Conservation (phyloP, 2,329 filamentous ascomycete species). For the Fusarium sulawesiense region DNA sequence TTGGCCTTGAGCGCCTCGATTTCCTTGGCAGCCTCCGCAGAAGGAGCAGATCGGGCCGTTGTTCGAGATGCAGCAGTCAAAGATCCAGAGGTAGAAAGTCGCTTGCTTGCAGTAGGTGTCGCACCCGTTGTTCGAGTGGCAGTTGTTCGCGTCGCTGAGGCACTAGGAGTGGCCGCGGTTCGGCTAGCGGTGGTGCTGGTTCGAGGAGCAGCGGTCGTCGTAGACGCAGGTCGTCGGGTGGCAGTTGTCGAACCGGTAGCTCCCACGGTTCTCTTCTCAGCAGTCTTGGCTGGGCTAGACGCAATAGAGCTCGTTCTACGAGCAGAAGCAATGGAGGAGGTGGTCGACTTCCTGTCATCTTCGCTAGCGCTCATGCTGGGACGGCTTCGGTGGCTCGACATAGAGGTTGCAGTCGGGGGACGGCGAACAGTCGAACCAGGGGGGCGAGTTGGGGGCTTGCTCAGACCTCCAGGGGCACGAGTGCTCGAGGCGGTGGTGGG, state of each 20-base stretch:
- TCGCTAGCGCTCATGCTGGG: slow-evolving; percentile 62
- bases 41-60: slow-evolving; percentile 55
- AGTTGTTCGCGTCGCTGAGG: slow-evolving; percentile 37
- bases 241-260: slow-evolving; percentile 48
- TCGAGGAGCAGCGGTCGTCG: slow-evolving; percentile 52
- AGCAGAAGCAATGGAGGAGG: slow-evolving; percentile 53
- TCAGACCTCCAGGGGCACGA: slow-evolving; percentile 56
- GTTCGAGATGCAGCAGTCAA: slow-evolving; percentile 53
- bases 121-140: slow-evolving; percentile 55
- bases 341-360: slow-evolving; percentile 60
- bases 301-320: slow-evolving; percentile 59
- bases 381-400: slow-evolving; percentile 59
- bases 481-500: slow-evolving; percentile 49
- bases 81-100: slow-evolving; percentile 63
- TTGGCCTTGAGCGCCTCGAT: slow-evolving; percentile 70
- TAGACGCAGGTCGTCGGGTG: slow-evolving; percentile 50
- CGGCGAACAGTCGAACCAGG: slow-evolving; percentile 52
- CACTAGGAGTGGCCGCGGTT: slow-evolving; percentile 38
- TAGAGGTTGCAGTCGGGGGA: slow-evolving; percentile 51
- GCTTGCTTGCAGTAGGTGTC: slow-evolving; percentile 62
- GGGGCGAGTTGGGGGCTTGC: slow-evolving; percentile 62
- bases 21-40: slow-evolving; percentile 62
- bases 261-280: slow-evolving; percentile 53
- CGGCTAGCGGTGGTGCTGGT: slow-evolving; percentile 47
- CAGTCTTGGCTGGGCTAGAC: slow-evolving; percentile 52